Evolutionary conservation across 164 flowering plant genomes (phyloP), one percentile per base, ranked within the genome.

Genomic region (Annona squamosa): DNA sequence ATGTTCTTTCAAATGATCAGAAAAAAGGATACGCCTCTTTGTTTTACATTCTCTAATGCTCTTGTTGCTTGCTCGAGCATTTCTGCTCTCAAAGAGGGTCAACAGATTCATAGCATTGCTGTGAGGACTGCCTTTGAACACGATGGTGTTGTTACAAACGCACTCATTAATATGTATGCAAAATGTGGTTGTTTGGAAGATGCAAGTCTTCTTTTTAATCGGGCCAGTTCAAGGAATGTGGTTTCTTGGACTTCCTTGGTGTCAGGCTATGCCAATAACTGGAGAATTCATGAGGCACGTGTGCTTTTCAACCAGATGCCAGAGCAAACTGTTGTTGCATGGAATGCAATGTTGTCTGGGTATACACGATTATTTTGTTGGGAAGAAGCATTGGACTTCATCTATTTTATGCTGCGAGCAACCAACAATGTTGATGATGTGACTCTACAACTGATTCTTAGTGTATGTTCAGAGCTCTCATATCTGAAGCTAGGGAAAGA

Each of bases 261-360:
- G 4, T 83, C 83, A 10, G 94, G 84, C 13, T 86, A 85, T 81
- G 87, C 86, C 48, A 69, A 42, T 72, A 63, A 71, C 71, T 89
- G 93, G 46, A 74, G 73, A 76, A 76, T 67, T 18, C 18, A 46
- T n/a, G 81, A 86, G 71, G 97, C 97, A 52, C 62, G 88, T 67
- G 64, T 69, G 46, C 75, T 89, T 65, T 90, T 91, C 59, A 75
- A 88, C 82, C 78, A 81, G 74, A 90, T 91, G 91, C 86, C 90
- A 10, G 85, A 82, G 59, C 76, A 85, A 68, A 89, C 74, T 66
- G 80, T 90, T n/a, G 75, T 91, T 17, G 82, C 91, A 10, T 91
- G 91, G 91, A 89, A 89, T 76, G 87, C 90, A 46, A 87, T 89
- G 91, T 63, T 88, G 76, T 84, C 82, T 1, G 89, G 91, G 6